A percentile compares a stretch with the other conserved stretches of the same genome.
phyloP scores from a whole-genome alignment of 352 stramenopile genomes.

The Globisporangium perplexum region DNA sequence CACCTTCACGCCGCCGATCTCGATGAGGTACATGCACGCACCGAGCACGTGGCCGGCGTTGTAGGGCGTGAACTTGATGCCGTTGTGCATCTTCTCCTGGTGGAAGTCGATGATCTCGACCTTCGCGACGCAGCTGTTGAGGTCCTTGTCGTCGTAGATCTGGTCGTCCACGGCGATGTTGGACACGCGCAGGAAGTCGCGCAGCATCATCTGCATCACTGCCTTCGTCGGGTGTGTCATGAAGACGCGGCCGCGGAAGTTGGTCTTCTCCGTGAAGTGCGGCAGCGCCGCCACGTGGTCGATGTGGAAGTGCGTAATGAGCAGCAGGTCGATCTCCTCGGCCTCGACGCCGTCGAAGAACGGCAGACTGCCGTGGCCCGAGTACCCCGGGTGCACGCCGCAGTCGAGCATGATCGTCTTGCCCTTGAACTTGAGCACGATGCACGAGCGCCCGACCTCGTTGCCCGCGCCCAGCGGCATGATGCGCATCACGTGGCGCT shows the following conservation, averaged over 20 bases:
- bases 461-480: conserved; percentile 96
- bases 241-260: conserved; percentile 97
- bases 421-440: conserved; percentile 98
- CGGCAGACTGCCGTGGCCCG: conserved; percentile 95
- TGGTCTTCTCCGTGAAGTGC: conserved; percentile 98
- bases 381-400: conserved; percentile 90
- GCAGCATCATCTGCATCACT: conserved; percentile 97
- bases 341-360: conserved; percentile 97
- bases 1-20: conserved; percentile 96
- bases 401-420: conserved; percentile 97
- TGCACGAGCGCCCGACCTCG: conserved; percentile 99
- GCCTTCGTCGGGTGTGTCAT: conserved; percentile 99
- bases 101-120: conserved; percentile 99
- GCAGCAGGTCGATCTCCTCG: conserved; percentile 94
- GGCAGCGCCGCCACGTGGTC: conserved; percentile 98
- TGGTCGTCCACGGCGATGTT: conserved; percentile 92
- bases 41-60: conserved; percentile 99
- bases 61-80: conserved; percentile 98
- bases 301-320: conserved; percentile 99
- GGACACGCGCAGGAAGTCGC: conserved; percentile 95
- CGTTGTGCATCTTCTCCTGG: conserved; percentile 95
- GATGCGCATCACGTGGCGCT: conserved; percentile 90
- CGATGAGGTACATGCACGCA: conserved; percentile 99
- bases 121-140: conserved; percentile 96
- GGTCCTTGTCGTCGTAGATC: conserved; percentile 93